phyloP scores from a whole-genome alignment of 208 protist genomes.

The Crithidia expoeki region DNA sequence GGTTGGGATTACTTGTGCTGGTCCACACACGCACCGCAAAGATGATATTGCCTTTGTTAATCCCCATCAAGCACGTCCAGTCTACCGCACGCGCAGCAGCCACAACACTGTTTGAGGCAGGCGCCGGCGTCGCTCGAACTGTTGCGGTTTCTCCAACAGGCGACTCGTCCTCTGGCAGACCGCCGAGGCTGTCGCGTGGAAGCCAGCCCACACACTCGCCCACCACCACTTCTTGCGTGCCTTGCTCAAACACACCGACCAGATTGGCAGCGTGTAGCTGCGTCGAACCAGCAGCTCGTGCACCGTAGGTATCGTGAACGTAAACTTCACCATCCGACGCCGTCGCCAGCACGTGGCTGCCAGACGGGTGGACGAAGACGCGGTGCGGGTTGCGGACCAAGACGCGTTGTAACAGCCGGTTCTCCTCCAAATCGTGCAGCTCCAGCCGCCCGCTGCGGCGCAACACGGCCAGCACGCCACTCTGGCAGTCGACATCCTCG shows the following conservation, averaged over 20 bases:
- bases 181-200: slow-evolving; percentile 17
- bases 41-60: slow-evolving; percentile 23
- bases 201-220: slow-evolving; percentile 65
- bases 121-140: background rate
- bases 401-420: slow-evolving; percentile 35
- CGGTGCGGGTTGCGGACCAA: slow-evolving; percentile 63
- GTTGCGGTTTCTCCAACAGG: background rate
- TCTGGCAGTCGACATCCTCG: slow-evolving; percentile 63
- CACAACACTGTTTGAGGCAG: background rate
- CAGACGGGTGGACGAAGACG: slow-evolving; percentile 76
- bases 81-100: slow-evolving; percentile 1
- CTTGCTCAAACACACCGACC: slow-evolving; percentile 15
- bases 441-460: slow-evolving; percentile 47
- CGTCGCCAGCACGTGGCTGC: slow-evolving; percentile 48
- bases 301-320: slow-evolving; percentile 45
- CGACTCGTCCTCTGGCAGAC: background rate
- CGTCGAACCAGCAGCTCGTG: slow-evolving; percentile 33
- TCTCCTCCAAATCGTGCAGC: slow-evolving; percentile 49
- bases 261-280: slow-evolving; percentile 26
- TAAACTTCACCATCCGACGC: slow-evolving; percentile 66
- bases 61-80: slow-evolving; percentile 25
- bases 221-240: slow-evolving; percentile 33
- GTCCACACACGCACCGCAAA: slow-evolving; percentile 19
- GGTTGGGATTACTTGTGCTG: slow-evolving; percentile 13
- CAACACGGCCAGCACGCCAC: slow-evolving; percentile 59